Conservation (phyloP, 495 filamentous ascomycete genomes). For the Podospora appendiculata region DNA sequence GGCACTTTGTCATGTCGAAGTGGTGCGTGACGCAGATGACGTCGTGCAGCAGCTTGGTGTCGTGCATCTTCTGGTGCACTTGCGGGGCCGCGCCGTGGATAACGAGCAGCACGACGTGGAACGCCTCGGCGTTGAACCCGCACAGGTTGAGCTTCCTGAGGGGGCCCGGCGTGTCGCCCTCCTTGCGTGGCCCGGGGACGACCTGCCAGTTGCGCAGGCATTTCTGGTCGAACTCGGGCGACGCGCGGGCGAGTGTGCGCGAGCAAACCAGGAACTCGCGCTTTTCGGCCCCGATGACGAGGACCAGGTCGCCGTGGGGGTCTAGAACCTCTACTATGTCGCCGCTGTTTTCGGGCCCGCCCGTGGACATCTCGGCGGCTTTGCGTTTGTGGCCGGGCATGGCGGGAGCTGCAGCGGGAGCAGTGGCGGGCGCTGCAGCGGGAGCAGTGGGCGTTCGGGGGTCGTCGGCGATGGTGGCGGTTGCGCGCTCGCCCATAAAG, state of each 20-base stretch:
- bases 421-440: no score
- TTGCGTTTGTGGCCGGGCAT: no score
- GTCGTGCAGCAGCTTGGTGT: constrained; percentile 1
- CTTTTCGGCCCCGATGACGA: background rate
- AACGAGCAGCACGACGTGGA: background rate
- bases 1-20: constrained; percentile 2
- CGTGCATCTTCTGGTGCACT: background rate
- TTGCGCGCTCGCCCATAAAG: no score
- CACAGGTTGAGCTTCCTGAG: background rate
- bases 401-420: no score
- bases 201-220: background rate
- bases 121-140: background rate
- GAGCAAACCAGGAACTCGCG: constrained; percentile 6
- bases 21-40: constrained; percentile 1
- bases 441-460: no score
- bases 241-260: background rate
- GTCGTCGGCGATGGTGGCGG: no score
- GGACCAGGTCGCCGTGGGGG: background rate
- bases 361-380: no score
- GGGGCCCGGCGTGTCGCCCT: no score
- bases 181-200: background rate
- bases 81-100: background rate
- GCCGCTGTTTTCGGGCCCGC: background rate
- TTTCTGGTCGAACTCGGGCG: background rate
- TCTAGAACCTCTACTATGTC: background rate